phyloP scores from a whole-genome alignment of 2,329 filamentous ascomycete genomes.

The Arthrobotrys iridis region DNA sequence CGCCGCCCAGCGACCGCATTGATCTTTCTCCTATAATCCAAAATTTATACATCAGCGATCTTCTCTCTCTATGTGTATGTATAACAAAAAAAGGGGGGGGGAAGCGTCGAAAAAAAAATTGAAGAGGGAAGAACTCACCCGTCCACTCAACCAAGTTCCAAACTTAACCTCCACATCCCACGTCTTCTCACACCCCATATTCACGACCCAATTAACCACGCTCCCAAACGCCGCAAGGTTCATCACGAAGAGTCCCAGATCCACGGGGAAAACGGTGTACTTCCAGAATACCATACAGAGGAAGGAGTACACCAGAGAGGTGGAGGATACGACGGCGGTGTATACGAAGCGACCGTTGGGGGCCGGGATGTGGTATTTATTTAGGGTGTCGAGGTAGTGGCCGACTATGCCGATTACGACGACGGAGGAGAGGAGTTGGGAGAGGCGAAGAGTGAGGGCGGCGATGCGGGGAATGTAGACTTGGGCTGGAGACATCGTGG shows the following conservation, averaged over 20 bases:
- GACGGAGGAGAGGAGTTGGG: constrained; percentile 36
- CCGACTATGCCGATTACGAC: constrained; percentile 47
- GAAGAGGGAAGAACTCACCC: constrained; percentile 9
- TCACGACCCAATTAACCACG: constrained; percentile 38
- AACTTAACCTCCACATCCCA: constrained; percentile 46
- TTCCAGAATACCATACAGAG: constrained; percentile 41
- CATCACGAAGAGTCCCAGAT: constrained; percentile 42
- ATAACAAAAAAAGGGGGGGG: background rate
- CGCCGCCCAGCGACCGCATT: constrained; percentile 40
- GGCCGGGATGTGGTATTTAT: constrained; percentile 15
- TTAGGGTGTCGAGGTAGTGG: constrained; percentile 45
- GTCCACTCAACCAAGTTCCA: constrained; percentile 45
- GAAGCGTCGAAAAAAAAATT: background rate
- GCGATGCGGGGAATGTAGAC: constrained; percentile 42
- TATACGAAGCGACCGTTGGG: constrained; percentile 46
- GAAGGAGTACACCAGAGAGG: constrained; percentile 42
- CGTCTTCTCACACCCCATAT: constrained; percentile 36
- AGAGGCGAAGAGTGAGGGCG: constrained; percentile 24
- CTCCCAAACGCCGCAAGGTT: constrained; percentile 42
- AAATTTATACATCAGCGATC: background rate
- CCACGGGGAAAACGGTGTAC: constrained; percentile 42
- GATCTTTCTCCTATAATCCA: constrained; percentile 37
- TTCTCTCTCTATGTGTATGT: background rate
- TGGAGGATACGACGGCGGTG: constrained; percentile 25
- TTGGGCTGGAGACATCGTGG: constrained; percentile 41